Evolutionary conservation across 2,329 filamentous ascomycete species (phyloP).

Genomic region (Bimuria novae-zelandiae): DNA sequence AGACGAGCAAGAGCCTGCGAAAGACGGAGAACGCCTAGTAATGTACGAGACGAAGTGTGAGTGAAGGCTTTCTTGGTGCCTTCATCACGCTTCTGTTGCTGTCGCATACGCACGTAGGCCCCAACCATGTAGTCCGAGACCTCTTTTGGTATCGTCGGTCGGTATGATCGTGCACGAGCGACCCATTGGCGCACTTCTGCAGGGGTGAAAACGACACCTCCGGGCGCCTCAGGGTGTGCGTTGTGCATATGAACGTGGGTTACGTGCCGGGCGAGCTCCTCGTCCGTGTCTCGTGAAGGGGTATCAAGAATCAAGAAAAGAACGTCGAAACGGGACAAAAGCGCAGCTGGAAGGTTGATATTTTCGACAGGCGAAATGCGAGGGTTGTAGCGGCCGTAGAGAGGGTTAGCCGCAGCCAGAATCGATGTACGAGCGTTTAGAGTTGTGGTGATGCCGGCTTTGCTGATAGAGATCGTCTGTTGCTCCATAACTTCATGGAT

Average conservation of each 20-base stretch:
- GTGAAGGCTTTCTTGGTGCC: slow-evolving; percentile 89
- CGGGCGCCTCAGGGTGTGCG: slow-evolving; percentile 75
- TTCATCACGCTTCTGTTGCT: slow-evolving; percentile 89
- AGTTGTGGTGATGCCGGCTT: slow-evolving; percentile 94
- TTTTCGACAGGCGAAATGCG: slow-evolving; percentile 97
- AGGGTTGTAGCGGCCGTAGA: slow-evolving; percentile 98
- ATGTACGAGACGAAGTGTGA: slow-evolving; percentile 90
- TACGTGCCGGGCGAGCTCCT: slow-evolving; percentile 93
- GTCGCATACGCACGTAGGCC: slow-evolving; percentile 92
- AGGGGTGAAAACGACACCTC: slow-evolving; percentile 81
- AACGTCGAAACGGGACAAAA: slow-evolving; percentile 95
- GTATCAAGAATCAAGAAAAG: slow-evolving; percentile 97
- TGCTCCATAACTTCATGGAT: slow-evolving; percentile 91
- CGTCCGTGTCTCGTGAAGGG: slow-evolving; percentile 84
- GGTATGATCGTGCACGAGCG: slow-evolving; percentile 85
- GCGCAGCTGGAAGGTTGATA: slow-evolving; percentile 96
- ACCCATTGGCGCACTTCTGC: slow-evolving; percentile 96
- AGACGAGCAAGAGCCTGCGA: slow-evolving; percentile 92
- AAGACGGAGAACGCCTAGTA: slow-evolving; percentile 89
- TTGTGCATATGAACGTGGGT: slow-evolving; percentile 97
- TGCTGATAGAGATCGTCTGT: slow-evolving; percentile 84
- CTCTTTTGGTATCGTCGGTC: slow-evolving; percentile 79
- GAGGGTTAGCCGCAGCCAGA: slow-evolving; percentile 91
- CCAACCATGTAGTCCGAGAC: slow-evolving; percentile 97
- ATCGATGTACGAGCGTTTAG: slow-evolving; percentile 96